Evolutionary conservation across 495 filamentous ascomycete species (phyloP), one percentile per base, ranked within the genome.

Genomic region (Penicillium angulare): DNA sequence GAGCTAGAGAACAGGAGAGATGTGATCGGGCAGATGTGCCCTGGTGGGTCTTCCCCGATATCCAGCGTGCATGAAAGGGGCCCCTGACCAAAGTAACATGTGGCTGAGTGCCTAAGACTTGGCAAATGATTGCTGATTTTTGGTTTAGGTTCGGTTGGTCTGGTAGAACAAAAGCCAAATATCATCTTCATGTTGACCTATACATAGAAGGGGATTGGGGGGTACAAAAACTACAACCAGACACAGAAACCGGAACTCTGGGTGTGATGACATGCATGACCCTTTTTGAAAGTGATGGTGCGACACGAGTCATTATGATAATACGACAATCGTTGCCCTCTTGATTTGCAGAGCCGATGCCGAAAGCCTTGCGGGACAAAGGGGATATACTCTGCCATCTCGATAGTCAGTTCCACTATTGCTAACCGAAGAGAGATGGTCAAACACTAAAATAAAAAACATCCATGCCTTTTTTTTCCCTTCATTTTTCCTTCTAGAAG

Each of bases 401-500:
- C 55, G 55, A 62, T 59, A 59, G 55, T 62, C 43, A 47, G 53
- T 52, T 50, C 50, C 43, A 57, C 56, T 63, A 56, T 56, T 53
- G 52, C 45, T 51, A 51, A 36, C 56, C 56, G 41, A 39, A 47
- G 41, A 24, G 27, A 24, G 49, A 49, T 47, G 46, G 59, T 29
- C 23, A 45, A 63, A 63, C 46, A 47, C 43, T 59, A 56, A 60
- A 44, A 31, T 38, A 16, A 39, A n/a, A n/a, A n/a, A n/a, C n/a
- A n/a, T n/a, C n/a, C n/a, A n/a, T n/a, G n/a, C n/a, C n/a, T n/a
- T n/a, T n/a, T n/a, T n/a, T n/a, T n/a, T n/a, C n/a, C n/a, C n/a
- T n/a, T n/a, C n/a, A 47, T 45, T 7, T 15, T 22, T 49, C 50
- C 55, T 65, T 62, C 61, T 65, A 65, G 59, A 62, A 65, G 50